Conservation (phyloP, 441 rosid species). For the Geranium incanum region DNA sequence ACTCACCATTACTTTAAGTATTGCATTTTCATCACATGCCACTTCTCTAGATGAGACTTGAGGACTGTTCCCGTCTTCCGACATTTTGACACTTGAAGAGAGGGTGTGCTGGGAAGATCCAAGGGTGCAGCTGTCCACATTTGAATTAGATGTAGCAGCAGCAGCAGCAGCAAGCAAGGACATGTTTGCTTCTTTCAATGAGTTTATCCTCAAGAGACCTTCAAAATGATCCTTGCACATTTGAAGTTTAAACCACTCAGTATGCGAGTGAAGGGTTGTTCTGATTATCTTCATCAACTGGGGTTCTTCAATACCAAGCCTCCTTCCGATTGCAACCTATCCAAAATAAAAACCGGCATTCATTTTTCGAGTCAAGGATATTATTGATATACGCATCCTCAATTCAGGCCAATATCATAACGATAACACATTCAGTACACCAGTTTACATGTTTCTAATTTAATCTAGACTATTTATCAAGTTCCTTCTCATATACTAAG, state of each 20-base stretch:
- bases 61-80: conserved; percentile 76
- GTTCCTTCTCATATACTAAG: neutral
- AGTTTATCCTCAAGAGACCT: conserved; percentile 58
- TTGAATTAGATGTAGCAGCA: conserved; percentile 46
- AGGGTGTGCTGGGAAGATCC: conserved; percentile 68
- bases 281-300: conserved; percentile 80
- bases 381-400: neutral
- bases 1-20: conserved; percentile 91
- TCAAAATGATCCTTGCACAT: conserved; percentile 91
- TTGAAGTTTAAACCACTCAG: conserved; percentile 86
- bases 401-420: neutral
- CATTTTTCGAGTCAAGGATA: conserved; percentile 1
- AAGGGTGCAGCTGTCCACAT: conserved; percentile 52
- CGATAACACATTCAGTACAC: neutral
- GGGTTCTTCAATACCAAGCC: conserved; percentile 82
- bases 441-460: neutral
- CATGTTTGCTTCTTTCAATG: conserved; percentile 56
- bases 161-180: conserved; percentile 37
- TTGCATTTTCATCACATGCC: conserved; percentile 72
- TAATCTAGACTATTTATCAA: neutral
- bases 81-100: conserved; percentile 52
- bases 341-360: neutral
- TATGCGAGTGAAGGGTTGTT: conserved; percentile 73
- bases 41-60: conserved; percentile 60
- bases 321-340: conserved; percentile 70